Conservation (phyloP, 305 asterid species). For the Solanum hybrid region DNA sequence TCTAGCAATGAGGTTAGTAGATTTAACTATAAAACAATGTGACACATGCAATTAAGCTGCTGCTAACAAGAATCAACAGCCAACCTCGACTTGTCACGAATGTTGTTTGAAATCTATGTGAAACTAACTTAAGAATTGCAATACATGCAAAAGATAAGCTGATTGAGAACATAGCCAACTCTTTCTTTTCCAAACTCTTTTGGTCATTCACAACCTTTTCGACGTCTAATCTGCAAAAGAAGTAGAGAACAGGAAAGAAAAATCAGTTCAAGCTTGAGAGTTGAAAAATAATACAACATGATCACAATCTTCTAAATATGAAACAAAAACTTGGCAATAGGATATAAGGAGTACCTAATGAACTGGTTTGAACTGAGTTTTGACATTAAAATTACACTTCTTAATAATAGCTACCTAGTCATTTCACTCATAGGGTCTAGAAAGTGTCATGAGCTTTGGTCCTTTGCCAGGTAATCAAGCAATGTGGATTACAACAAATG, state of each 20-base stretch:
- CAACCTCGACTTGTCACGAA: slow-evolving; percentile 44
- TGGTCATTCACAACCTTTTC: slow-evolving; percentile 55
- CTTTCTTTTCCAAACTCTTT: slow-evolving; percentile 53
- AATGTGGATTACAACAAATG: not conserved
- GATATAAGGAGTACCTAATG: not conserved
- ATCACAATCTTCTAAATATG: not conserved
- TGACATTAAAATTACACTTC: not conserved
- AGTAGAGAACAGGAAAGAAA: not conserved
- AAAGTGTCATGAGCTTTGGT: not conserved
- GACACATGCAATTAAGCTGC: slow-evolving; percentile 56
- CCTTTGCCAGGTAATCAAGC: not conserved
- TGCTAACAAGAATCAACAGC: slow-evolving; percentile 53
- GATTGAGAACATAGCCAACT: slow-evolving; percentile 40
- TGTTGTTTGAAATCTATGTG: slow-evolving; percentile 21
- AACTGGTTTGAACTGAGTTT: not conserved
- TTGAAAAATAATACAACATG: not conserved
- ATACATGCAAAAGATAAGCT: slow-evolving; percentile 47
- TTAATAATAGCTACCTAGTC: not conserved
- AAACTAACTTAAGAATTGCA: slow-evolving; percentile 40
- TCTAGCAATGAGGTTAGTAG: not conserved
- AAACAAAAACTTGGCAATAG: not conserved
- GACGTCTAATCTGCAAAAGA: slow-evolving; percentile 51
- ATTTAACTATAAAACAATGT: slow-evolving; percentile 40
- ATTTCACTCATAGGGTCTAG: not conserved
- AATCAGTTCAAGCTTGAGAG: not conserved